These are phyloP conservation scores for Dysphania ambrosioides DNA, from an alignment of 148 eudicot species.

Conservation along the genomic window DNA sequence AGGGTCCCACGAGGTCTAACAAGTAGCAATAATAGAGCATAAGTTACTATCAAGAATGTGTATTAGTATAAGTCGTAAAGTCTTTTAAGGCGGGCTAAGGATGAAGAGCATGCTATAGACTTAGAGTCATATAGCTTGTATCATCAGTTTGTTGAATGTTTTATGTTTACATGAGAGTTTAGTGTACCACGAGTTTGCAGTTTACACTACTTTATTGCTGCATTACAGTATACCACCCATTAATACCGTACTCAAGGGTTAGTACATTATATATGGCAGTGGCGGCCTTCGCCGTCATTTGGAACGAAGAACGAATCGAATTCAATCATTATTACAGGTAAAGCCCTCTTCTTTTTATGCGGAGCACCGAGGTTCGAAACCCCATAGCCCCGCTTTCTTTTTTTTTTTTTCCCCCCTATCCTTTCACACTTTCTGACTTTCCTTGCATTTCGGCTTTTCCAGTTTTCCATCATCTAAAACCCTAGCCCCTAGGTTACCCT, in stretches of 20 bases:
- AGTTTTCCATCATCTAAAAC: no score
- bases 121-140: neutral
- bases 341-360: no score
- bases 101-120: neutral
- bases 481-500: no score
- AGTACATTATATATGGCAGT: neutral
- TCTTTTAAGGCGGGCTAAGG: constrained; percentile 23
- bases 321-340: no score
- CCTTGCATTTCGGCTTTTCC: no score
- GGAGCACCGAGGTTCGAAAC: no score
- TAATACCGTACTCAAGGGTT: neutral
- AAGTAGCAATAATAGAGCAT: neutral
- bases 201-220: neutral
- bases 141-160: neutral
- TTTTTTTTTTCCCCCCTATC: no score
- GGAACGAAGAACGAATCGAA: neutral
- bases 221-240: neutral
- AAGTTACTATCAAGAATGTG: neutral
- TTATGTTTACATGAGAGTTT: neutral
- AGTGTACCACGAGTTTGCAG: neutral
- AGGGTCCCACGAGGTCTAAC: constrained; percentile 5
- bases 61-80: constrained; percentile 3
- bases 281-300: constrained; percentile 11
- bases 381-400: no score
- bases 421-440: no score